A percentile compares a stretch with the other conserved stretches of the same genome.
phyloP scores from a whole-genome alignment of 306 rosid species.

The apple (Malus domestica) region DNA sequence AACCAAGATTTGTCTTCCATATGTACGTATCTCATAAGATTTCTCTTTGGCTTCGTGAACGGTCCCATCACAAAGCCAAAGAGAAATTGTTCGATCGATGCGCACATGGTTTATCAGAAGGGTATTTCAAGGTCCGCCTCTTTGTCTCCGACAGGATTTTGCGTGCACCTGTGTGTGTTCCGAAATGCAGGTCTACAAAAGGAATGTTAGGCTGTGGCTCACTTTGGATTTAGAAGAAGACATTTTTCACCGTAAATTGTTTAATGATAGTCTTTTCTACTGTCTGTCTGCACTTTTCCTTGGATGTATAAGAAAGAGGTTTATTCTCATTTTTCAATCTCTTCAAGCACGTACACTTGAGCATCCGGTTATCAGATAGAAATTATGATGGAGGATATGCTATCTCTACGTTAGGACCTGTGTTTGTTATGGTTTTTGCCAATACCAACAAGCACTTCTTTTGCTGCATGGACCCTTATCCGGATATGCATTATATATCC shows the following conservation, averaged over 20 bases:
- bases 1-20: too few species aligned
- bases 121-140: constrained; percentile 56
- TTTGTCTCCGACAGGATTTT: not conserved
- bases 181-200: not conserved
- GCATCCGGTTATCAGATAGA: not conserved
- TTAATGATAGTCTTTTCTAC: not conserved
- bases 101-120: constrained; percentile 54
- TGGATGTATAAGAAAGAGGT: not conserved
- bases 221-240: not conserved
- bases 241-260: not conserved
- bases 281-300: not conserved
- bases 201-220: not conserved
- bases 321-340: not conserved
- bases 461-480: too few species aligned
- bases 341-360: not conserved
- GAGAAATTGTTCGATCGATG: constrained; percentile 56
- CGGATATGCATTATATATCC: not conserved
- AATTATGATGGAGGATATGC: not conserved
- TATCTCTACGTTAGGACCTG: not conserved
- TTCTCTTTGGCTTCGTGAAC: too few species aligned
- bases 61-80: constrained; percentile 27
- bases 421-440: not conserved
- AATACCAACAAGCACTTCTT: too few species aligned
- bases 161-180: not conserved
- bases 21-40: too few species aligned